Base-by-base conservation (phyloP, 208 protist genomes). In the Trypanosomatidae sp. region DNA sequence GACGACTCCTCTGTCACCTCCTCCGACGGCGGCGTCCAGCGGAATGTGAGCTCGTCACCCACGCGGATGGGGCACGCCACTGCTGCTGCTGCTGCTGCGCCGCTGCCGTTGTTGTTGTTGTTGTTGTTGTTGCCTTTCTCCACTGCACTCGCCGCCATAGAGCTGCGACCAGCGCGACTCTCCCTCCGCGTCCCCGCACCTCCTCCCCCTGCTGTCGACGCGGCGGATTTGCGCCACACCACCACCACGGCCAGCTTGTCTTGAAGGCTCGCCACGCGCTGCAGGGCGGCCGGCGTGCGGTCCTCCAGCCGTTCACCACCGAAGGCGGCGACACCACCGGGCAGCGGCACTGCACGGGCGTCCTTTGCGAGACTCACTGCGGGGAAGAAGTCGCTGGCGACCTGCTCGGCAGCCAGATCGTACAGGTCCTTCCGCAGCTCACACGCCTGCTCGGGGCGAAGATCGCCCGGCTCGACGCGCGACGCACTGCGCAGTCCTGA, bases 381-480 rank as follows among this genome's bases (percentile, higher is more conserved):
- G 0, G 81, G 81, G n/a, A 82, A 62, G 64, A 84, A 80, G 0
- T 39, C 47, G 13, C 44, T 49, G 7, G 62, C n/a, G 9, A 70
- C 62, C 53, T 84, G 75, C 17, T 59, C 22, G 28, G 81, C 75
- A 41, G 78, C 79, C 49, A 83, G 71, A 50, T 88, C 80, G 71
- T 76, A 85, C 28, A 88, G 65, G 65, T 83, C 74, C 56, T 62
- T 52, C 36, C 77, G 73, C n/a, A 52, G 69, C 53, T 76, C 76
- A 17, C 15, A 58, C 39, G 60, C 68, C 25, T n/a, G n/a, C n/a
- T n/a, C n/a, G n/a, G n/a, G n/a, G n/a, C n/a, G n/a, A n/a, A n/a
- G n/a, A n/a, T n/a, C n/a, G n/a, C n/a, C n/a, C n/a, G n/a, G n/a
- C n/a, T n/a, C n/a, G n/a, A n/a, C n/a, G n/a, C n/a, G n/a, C n/a